These are phyloP conservation scores for Amanita jacksonii DNA, from an alignment of 768 basidiomycete species.

Conservation along the genomic window DNA sequence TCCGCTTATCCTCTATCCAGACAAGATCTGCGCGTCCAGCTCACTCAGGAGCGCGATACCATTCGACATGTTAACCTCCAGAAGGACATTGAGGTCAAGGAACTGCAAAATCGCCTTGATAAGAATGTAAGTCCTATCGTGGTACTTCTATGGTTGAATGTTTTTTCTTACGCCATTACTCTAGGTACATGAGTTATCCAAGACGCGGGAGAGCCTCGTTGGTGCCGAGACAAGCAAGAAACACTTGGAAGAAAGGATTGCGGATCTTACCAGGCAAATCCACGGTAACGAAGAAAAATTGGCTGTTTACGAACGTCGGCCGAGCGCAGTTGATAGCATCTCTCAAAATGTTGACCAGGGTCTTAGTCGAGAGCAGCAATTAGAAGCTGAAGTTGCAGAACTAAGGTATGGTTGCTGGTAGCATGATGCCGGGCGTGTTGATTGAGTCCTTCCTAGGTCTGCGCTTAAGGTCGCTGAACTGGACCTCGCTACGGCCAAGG, in stretches of 20 bases:
- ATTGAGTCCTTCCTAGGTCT: conserved; percentile 27
- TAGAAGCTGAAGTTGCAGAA: conserved; percentile 80
- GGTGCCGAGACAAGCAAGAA: conserved; percentile 71
- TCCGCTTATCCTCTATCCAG: conserved; percentile 25
- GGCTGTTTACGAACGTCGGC: conserved; percentile 72
- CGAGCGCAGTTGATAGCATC: conserved; percentile 24
- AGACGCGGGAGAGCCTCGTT: conserved; percentile 60
- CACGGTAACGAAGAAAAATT: conserved; percentile 80
- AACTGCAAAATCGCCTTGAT: conserved; percentile 64
- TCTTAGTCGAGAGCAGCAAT: conserved; percentile 62
- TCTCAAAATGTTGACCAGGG: conserved; percentile 31
- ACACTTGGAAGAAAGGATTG: conserved; percentile 65
- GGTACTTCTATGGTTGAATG: neutral
- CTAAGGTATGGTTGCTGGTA: conserved; percentile 43
- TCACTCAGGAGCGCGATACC: conserved; percentile 67
- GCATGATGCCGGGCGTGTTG: neutral
- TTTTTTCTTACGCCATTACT: conserved; percentile 11
- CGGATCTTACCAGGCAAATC: conserved; percentile 49
- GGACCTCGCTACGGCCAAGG: conserved; percentile 60
- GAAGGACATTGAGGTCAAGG: conserved; percentile 72
- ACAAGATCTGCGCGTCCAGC: conserved; percentile 61
- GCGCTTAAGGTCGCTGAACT: conserved; percentile 70
- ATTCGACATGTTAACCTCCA: conserved; percentile 68
- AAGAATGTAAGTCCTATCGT: conserved; percentile 41
- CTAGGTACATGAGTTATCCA: conserved; percentile 55